These are phyloP conservation scores for Didymella pinodella DNA, from an alignment of 2,329 filamentous ascomycete genomes.

Conservation along the genomic window DNA sequence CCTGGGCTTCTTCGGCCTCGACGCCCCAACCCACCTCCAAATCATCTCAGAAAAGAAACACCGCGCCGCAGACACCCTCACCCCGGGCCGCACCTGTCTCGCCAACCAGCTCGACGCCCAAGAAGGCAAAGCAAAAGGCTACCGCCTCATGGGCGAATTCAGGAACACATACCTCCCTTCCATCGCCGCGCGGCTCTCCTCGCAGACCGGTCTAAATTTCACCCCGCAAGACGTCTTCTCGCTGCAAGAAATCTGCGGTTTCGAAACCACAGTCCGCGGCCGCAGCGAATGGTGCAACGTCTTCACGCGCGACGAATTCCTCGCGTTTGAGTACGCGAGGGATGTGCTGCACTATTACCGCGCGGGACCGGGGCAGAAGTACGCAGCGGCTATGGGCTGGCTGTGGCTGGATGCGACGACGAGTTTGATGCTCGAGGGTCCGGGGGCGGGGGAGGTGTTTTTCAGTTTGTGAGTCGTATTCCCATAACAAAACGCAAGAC, in stretches of 20 bases:
- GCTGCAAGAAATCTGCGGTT: conserved; percentile 70
- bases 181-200: conserved; percentile 56
- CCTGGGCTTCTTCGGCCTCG: conserved; percentile 62
- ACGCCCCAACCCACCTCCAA: conserved; percentile 57
- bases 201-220: conserved; percentile 56
- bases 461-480: conserved; percentile 61
- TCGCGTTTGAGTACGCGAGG: conserved; percentile 65
- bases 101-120: conserved; percentile 50
- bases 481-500: too few species aligned
- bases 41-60: conserved; percentile 62
- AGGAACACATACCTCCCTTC: conserved; percentile 57
- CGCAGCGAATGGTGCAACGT: conserved; percentile 64
- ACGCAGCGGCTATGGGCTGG: conserved; percentile 63
- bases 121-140: conserved; percentile 61
- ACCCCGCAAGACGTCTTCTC: conserved; percentile 60
- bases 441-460: conserved; percentile 58
- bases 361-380: conserved; percentile 64
- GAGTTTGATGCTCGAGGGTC: conserved; percentile 56
- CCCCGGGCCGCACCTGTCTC: conserved; percentile 60
- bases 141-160: conserved; percentile 57
- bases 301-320: conserved; percentile 63
- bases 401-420: conserved; percentile 66
- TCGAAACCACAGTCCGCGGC: conserved; percentile 63
- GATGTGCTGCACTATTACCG: conserved; percentile 67
- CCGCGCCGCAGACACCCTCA: conserved; percentile 63